These are phyloP conservation scores for Trematosphaeria pertusa DNA, from an alignment of 2,329 filamentous ascomycete genomes.

Conservation along the genomic window DNA sequence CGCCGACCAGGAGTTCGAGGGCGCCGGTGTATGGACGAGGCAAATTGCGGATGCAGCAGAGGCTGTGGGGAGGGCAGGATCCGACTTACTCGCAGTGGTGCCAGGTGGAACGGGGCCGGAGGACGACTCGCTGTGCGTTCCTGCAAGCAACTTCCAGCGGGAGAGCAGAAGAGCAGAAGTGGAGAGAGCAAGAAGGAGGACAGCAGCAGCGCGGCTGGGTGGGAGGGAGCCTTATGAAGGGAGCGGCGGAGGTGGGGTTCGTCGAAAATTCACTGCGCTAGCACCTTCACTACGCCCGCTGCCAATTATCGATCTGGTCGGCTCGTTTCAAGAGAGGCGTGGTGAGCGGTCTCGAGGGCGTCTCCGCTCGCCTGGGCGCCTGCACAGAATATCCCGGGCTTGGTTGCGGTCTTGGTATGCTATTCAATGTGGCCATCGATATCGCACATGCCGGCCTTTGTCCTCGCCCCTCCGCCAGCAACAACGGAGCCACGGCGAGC, in stretches of 20 bases:
- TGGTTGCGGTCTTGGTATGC: conserved; percentile 27
- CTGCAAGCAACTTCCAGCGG: conserved; percentile 39
- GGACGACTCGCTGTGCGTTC: conserved; percentile 33
- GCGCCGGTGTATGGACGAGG: conserved; percentile 11
- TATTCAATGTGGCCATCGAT: conserved; percentile 19
- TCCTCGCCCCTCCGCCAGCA: conserved; percentile 12
- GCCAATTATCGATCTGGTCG: conserved; percentile 42
- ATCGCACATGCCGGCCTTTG: conserved; percentile 23
- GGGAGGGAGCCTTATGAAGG: conserved; percentile 46
- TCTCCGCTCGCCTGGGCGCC: conserved; percentile 25
- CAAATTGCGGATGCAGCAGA: conserved; percentile 19
- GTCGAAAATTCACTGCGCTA: conserved; percentile 45
- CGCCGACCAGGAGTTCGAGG: conserved; percentile 21
- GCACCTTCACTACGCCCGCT: conserved; percentile 36
- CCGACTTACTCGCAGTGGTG: conserved; percentile 38
- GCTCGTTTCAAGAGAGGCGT: conserved; percentile 31
- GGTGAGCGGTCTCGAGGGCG: conserved; percentile 24
- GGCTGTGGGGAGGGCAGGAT: conserved; percentile 20
- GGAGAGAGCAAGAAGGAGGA: conserved; percentile 19
- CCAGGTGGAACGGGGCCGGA: conserved; percentile 31
- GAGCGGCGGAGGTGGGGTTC: conserved; percentile 41
- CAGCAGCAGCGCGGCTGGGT: conserved; percentile 27
- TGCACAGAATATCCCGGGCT: conserved; percentile 25
- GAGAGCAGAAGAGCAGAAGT: conserved; percentile 13
- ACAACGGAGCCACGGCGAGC: conserved; percentile 24